A percentile compares a stretch with the other conserved stretches of the same genome.
Conservation (phyloP, 257 asterid species). For the Solanum habrochaites region DNA sequence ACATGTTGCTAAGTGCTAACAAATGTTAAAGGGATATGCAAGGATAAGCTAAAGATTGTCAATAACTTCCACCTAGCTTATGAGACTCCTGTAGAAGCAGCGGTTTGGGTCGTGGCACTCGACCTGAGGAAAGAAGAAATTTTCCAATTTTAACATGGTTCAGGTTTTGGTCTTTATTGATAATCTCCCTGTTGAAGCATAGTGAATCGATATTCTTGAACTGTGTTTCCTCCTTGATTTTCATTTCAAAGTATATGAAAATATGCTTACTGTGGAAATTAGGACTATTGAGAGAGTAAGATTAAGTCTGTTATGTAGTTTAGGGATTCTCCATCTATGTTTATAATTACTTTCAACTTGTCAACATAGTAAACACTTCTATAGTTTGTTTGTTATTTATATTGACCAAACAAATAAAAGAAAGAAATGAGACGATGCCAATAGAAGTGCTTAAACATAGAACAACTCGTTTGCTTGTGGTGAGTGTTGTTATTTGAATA, state of each 20-base stretch:
- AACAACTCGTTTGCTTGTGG: not conserved
- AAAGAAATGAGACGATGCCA: not conserved
- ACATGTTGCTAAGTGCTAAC: not conserved
- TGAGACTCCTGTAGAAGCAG: constrained; percentile 61
- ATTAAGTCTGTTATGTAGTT: not conserved
- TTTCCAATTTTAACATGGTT: constrained; percentile 73
- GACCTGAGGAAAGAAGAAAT: constrained; percentile 90
- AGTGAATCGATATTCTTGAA: not conserved
- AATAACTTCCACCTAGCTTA: constrained; percentile 5
- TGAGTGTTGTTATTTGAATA: not conserved
- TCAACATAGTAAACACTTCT: not conserved
- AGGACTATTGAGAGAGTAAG: not conserved
- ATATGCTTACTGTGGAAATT: not conserved
- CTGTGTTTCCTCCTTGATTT: not conserved
- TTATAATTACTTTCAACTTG: not conserved
- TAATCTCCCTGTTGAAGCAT: not conserved
- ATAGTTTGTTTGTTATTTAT: not conserved
- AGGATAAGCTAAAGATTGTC: not conserved
- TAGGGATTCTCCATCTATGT: not conserved
- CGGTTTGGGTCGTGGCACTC: constrained; percentile 88
- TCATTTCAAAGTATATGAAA: not conserved
- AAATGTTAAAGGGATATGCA: not conserved
- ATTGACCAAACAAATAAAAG: not conserved
- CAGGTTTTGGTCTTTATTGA: constrained; percentile 37
- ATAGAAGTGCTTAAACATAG: not conserved